Percentiles rank a stretch among this genome's conserved stretches.
Conservation (phyloP, 202 grass and related monocot genomes). For the Panicum hallii region DNA sequence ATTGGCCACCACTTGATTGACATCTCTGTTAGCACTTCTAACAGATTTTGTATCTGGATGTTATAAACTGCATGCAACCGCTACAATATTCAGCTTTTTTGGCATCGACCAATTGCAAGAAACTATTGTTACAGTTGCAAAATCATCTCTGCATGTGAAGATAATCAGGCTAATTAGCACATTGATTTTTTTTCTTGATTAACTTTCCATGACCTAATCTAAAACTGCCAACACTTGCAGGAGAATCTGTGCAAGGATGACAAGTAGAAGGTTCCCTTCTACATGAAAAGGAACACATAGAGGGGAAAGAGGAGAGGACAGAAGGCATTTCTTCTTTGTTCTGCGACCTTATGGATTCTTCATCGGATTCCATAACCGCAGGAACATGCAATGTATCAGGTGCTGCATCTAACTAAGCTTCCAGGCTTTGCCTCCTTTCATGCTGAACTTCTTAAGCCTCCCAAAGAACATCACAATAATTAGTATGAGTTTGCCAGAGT, state of each 20-base stretch:
- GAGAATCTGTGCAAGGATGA: neutral
- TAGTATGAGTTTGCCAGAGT: slow-evolving; percentile 62
- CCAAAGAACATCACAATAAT: slow-evolving; percentile 81
- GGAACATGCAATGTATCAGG: slow-evolving; percentile 8
- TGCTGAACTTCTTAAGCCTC: slow-evolving; percentile 69
- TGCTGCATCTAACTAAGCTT: slow-evolving; percentile 61
- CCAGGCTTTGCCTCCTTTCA: slow-evolving; percentile 66
- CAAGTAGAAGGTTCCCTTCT: slow-evolving; percentile 1
- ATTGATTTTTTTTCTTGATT: slow-evolving; percentile 15
- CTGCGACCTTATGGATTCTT: neutral
- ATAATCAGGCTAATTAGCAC: neutral
- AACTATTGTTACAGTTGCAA: neutral
- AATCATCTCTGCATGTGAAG: slow-evolving; percentile 3
- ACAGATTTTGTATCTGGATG: neutral
- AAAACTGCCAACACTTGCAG: slow-evolving; percentile 7
- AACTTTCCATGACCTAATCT: slow-evolving; percentile 27
- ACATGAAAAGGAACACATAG: neutral
- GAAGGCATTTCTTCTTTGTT: neutral
- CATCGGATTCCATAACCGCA: neutral
- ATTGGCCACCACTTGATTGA: slow-evolving; percentile 2
- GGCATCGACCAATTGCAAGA: neutral
- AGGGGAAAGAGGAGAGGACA: neutral
- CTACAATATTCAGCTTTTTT: neutral
- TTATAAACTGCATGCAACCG: neutral
- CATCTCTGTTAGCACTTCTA: neutral